Percentiles rank a stretch among this genome's conserved stretches.
These are phyloP conservation scores for Stromatinia cepivora DNA, from an alignment of 2,329 filamentous ascomycete genomes.

Conservation along the genomic window DNA sequence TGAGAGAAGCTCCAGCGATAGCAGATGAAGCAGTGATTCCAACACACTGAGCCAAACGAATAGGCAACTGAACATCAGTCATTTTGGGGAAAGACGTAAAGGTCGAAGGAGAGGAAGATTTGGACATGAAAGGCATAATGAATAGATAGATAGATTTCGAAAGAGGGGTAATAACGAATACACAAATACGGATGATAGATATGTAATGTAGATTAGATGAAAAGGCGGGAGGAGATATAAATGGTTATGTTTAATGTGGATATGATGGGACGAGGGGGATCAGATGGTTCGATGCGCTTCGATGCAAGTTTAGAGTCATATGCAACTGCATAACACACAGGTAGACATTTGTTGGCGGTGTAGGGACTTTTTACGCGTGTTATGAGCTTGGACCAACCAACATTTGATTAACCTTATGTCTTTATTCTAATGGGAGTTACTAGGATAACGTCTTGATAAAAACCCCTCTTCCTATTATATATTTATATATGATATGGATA, in stretches of 20 bases:
- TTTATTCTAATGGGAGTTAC: no score
- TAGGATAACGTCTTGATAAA: background rate
- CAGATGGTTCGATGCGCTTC: slow-evolving; percentile 9
- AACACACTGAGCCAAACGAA: slow-evolving; percentile 51
- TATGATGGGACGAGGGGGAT: background rate
- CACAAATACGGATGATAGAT: background rate
- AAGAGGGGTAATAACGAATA: slow-evolving; percentile 5
- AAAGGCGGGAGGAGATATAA: slow-evolving; percentile 2
- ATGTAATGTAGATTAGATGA: slow-evolving; percentile 8
- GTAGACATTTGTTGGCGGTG: background rate
- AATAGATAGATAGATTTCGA: background rate
- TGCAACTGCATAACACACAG: slow-evolving; percentile 10
- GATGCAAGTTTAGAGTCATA: slow-evolving; percentile 10
- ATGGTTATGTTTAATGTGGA: slow-evolving; percentile 16
- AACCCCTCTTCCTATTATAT: background rate
- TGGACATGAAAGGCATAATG: slow-evolving; percentile 21
- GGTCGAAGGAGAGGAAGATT: slow-evolving; percentile 17
- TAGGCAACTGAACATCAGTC: slow-evolving; percentile 27
- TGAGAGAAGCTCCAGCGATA: slow-evolving; percentile 44
- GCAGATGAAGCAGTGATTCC: slow-evolving; percentile 53
- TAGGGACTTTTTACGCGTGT: background rate
- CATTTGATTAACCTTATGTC: background rate
- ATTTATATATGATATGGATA: no score
- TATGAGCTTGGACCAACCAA: background rate
- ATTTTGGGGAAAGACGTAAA: slow-evolving; percentile 10